Base-by-base conservation (phyloP, 495 filamentous ascomycete genomes). In the Xylaria flabelliformis region DNA sequence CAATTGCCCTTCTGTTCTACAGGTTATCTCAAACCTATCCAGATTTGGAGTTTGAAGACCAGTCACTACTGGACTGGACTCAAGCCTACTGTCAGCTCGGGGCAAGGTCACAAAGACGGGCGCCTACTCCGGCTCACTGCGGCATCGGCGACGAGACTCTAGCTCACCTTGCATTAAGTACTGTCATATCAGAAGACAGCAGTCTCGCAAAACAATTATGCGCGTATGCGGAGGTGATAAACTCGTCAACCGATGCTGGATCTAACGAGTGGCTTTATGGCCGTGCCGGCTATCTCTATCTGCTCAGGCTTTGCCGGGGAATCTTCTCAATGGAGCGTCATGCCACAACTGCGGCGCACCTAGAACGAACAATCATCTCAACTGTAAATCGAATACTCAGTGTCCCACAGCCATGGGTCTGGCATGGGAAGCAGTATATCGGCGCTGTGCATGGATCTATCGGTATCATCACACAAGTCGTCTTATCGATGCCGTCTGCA, bases 381-480 rank as follows among this genome's bases (percentile, higher is more conserved):
- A 83, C 82, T 67, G 83, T 74, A 56, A 72, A 79, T 48, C 78
- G 74, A 36, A 78, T 86, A 9, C 70, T 85, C 19, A 53, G 32
- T 13, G 51, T 48, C 9, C 87, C 71, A 12, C 73, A 61, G 39
- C 70, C 71, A 4, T 91, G 90, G 90, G 82, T 75, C 61, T 91
- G 86, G 88, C 85, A 87, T 63, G 84, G 82, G n/a, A 87, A 84
- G 42, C 79, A 83, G 1, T 91, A 90, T 74, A 73, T 90, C 5
- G 90, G 90, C 46, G 88, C 90, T 4, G 87, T 83, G 2, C 89
- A 92, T 72, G 90, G 90, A 9, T 80, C 83, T 5, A 83, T 91
- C 48, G 88, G 90, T 1, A 91, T 91, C 77, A 78, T 92, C 64
- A 87, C 85, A 6, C 90, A 92, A 74, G 76, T 91, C n/a, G 83